These are phyloP conservation scores for Candida loeiensis DNA, from an alignment of 805 yeast genomes.

Conservation along the genomic window DNA sequence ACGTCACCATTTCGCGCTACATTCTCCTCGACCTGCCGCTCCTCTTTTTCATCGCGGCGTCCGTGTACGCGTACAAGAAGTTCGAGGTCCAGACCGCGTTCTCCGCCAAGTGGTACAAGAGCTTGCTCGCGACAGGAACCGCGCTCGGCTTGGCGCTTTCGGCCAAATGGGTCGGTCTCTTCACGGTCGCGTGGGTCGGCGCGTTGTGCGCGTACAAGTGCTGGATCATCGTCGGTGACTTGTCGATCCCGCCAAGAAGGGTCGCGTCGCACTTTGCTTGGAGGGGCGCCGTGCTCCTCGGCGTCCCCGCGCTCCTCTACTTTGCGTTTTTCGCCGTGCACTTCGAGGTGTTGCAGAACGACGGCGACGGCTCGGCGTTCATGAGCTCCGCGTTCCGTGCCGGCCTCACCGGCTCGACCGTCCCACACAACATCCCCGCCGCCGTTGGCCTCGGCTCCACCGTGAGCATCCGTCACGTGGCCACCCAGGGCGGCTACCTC, in stretches of 20 bases:
- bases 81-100: conserved; percentile 66
- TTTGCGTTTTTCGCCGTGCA: conserved; percentile 59
- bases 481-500: conserved; percentile 74
- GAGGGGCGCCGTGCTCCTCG: conserved; percentile 54
- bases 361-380: conserved; percentile 71
- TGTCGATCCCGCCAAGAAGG: conserved; percentile 44
- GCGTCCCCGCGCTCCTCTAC: conserved; percentile 57
- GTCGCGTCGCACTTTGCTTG: conserved; percentile 45
- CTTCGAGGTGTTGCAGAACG: conserved; percentile 51
- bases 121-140: conserved; percentile 61
- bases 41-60: conserved; percentile 70
- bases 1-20: conserved; percentile 69
- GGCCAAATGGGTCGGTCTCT: conserved; percentile 83
- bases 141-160: conserved; percentile 71
- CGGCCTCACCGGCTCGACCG: conserved; percentile 53
- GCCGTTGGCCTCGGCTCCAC: conserved; percentile 72
- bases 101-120: conserved; percentile 52
- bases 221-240: conserved; percentile 74
- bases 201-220: conserved; percentile 54
- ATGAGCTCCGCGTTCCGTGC: conserved; percentile 71
- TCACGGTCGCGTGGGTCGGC: conserved; percentile 79
- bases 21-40: conserved; percentile 75
- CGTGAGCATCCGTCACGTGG: conserved; percentile 63
- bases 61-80: conserved; percentile 62
- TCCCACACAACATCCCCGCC: conserved; percentile 57